Conservation (phyloP, 2,329 filamentous ascomycete genomes). For the Colletotrichum lupini region DNA sequence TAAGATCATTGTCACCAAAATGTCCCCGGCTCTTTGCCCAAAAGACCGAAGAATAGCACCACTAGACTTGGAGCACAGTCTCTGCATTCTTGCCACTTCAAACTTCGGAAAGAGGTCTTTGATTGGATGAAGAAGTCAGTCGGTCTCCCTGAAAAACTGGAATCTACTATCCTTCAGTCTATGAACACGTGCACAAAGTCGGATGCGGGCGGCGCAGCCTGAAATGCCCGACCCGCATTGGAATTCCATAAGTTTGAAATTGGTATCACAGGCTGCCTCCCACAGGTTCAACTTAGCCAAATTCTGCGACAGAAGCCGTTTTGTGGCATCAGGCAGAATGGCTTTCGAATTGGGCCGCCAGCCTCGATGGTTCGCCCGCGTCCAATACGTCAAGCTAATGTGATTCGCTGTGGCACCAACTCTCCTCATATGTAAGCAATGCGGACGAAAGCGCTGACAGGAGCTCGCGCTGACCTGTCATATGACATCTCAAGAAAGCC, state of each 20-base stretch:
- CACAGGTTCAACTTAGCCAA: background rate
- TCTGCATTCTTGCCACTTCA: background rate
- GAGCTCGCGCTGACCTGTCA: background rate
- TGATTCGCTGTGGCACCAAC: background rate
- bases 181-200: background rate
- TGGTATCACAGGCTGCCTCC: too few species aligned
- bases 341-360: background rate
- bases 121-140: background rate
- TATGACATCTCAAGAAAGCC: background rate
- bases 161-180: background rate
- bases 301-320: background rate
- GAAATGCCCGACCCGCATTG: too few species aligned
- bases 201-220: background rate
- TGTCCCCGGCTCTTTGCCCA: too few species aligned
- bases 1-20: too few species aligned
- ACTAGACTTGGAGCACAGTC: too few species aligned
- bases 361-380: background rate
- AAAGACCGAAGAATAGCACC: too few species aligned
- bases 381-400: background rate
- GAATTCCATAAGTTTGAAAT: background rate
- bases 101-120: background rate
- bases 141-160: too few species aligned
- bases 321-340: background rate
- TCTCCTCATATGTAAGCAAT: background rate
- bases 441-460: background rate